Evolutionary conservation across 2,329 filamentous ascomycete genomes (phyloP), one percentile per base, ranked within the genome.

Genomic region (Byssothecium circinans): DNA sequence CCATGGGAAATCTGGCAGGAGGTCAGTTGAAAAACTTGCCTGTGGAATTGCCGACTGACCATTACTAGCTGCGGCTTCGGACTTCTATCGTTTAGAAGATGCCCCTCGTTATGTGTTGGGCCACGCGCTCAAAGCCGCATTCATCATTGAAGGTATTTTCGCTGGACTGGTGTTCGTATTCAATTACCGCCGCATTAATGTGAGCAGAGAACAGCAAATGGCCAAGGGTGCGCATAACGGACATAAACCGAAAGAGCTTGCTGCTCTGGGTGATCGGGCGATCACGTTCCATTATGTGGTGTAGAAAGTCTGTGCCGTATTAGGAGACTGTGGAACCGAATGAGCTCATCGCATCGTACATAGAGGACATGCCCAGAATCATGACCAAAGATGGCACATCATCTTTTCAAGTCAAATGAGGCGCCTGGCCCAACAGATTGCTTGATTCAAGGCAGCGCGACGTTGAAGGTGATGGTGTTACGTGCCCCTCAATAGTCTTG

Each of bases 221-320:
- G 67, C 66, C 2, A 62, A 64, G 30, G 68, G 69, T 8, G 64
- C 61, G 39, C 68, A 73, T 46, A 65, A 60, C 25, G 63, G 62
- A 3, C 78, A 75, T 22, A 77, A 76, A 3, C 68, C 71, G 0
- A 74, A 81, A 59, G 78, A 85, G 58, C 64, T 87, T 36, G 82
- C 81, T 6, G 75, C 73, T 8, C 65, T 79, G 62, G 85, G 85
- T 0, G 85, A 88, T 58, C 78, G 75, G 50, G 83, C 84, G 1
- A 67, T 84, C 1, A 81, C 82, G 0, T 88, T 83, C 68, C 76
- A 79, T 49, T 87, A 87, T 58, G 82, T 85, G 47, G 62, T 80
- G 51, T 80, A 64, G 47, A 15, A 19, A 18, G 27, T n/a, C 27
- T 10, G 2, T 11, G 4, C 15, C 29, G 27, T 23, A 25, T 29